Conservation (phyloP, 352 stramenopile genomes). For the Phytophthora litchii region DNA sequence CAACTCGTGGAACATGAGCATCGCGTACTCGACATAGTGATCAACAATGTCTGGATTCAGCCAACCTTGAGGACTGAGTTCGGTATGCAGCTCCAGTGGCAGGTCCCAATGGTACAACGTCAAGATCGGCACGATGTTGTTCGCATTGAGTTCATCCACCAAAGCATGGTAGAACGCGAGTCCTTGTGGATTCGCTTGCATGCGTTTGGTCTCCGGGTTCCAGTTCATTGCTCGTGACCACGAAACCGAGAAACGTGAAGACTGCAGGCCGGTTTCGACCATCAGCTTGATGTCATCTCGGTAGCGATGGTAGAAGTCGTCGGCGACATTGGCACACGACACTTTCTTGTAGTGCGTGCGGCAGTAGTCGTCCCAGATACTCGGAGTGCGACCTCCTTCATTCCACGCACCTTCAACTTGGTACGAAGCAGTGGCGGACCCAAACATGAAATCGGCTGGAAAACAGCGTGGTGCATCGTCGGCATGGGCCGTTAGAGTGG, state of each 20-base stretch:
- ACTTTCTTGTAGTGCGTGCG: constrained; percentile 59
- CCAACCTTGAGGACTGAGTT: constrained; percentile 78
- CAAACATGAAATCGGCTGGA: constrained; percentile 83
- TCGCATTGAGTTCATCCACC: constrained; percentile 80
- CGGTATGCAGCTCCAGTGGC: constrained; percentile 84
- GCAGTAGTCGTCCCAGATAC: constrained; percentile 96
- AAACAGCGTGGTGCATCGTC: constrained; percentile 51
- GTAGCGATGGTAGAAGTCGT: constrained; percentile 94
- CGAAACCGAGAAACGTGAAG: constrained; percentile 93
- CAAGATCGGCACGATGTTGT: constrained; percentile 90
- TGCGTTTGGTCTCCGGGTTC: constrained; percentile 54
- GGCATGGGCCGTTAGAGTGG: constrained; percentile 2
- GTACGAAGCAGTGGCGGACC: constrained; percentile 87
- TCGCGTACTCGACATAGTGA: constrained; percentile 89
- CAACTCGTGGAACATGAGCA: constrained; percentile 91
- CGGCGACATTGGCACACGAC: constrained; percentile 91
- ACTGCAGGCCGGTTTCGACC: constrained; percentile 88
- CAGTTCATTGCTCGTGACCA: constrained; percentile 93
- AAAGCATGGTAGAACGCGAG: constrained; percentile 94
- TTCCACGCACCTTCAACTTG: constrained; percentile 86
- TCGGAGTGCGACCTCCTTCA: constrained; percentile 72
- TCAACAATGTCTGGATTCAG: constrained; percentile 60
- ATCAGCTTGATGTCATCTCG: constrained; percentile 94
- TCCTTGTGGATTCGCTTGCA: constrained; percentile 81
- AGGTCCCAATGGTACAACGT: constrained; percentile 98